These are phyloP conservation scores for Chlamydomonas schloesseri DNA, from an alignment of 139 green algal species.

Conservation along the genomic window DNA sequence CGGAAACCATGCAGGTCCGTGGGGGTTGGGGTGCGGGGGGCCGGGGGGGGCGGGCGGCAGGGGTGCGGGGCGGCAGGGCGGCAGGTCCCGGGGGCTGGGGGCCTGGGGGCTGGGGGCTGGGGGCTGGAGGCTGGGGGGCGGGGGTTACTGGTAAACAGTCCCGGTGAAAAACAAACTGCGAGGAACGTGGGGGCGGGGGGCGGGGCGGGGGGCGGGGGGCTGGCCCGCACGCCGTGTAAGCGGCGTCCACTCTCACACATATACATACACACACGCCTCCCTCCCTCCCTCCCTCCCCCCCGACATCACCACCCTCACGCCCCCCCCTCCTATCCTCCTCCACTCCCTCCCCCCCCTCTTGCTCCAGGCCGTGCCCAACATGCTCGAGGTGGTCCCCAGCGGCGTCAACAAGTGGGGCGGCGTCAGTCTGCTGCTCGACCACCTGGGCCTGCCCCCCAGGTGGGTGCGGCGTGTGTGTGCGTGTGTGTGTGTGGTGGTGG, in stretches of 20 bases:
- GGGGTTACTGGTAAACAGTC: too few species aligned
- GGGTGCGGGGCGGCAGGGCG: too few species aligned
- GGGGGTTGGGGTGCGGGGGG: not conserved
- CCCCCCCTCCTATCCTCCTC: not conserved
- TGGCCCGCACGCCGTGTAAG: too few species aligned
- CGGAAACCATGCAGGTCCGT: conserved; percentile 47
- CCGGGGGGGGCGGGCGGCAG: not conserved
- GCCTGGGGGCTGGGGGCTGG: not conserved
- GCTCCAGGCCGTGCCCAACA: conserved; percentile 91
- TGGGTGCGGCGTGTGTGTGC: too few species aligned
- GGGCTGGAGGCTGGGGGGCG: not conserved
- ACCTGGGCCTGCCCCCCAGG: conserved; percentile 56
- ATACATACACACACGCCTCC: too few species aligned
- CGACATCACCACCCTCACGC: not conserved
- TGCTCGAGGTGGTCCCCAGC: conserved; percentile 94
- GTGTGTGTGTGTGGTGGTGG: too few species aligned
- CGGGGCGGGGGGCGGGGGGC: too few species aligned
- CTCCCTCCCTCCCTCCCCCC: not conserved
- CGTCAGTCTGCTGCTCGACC: conserved; percentile 63
- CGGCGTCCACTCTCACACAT: too few species aligned
- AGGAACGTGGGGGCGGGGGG: too few species aligned
- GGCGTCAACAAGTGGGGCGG: conserved; percentile 91
- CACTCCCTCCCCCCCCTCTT: not conserved
- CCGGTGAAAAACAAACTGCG: too few species aligned
- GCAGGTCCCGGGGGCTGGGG: too few species aligned